Conservation (phyloP, 192 early-diverging fungal genomes). For the Backusella parvicylindrica region DNA sequence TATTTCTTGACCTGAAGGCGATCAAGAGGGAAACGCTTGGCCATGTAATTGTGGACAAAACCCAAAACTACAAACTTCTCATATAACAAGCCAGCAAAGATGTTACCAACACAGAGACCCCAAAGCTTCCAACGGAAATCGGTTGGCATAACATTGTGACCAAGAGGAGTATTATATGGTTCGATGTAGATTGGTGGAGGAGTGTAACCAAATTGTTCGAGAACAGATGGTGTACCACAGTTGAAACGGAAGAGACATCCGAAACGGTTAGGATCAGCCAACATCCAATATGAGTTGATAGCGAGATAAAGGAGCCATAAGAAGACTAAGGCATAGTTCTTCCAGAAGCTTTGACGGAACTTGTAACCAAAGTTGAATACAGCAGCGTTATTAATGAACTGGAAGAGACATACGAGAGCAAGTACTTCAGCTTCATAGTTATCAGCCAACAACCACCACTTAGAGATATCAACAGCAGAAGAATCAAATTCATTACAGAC, state of each 20-base stretch:
- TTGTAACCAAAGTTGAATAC: conserved; percentile 63
- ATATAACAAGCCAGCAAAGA: conserved; percentile 39
- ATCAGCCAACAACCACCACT: conserved; percentile 76
- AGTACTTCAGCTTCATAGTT: conserved; percentile 65
- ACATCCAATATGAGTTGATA: conserved; percentile 48
- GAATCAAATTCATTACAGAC: conserved; percentile 70
- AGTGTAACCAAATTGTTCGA: conserved; percentile 18
- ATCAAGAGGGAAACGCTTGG: conserved; percentile 46
- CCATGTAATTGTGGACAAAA: conserved; percentile 41
- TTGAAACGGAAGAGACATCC: conserved; percentile 63
- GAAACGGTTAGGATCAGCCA: conserved; percentile 67
- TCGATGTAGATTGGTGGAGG: conserved; percentile 26
- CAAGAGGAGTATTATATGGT: conserved; percentile 52
- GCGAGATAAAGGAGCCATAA: conserved; percentile 50
- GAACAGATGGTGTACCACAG: conserved; percentile 26
- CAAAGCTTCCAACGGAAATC: conserved; percentile 54
- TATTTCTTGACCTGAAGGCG: conserved; percentile 35
- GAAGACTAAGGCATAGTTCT: conserved; percentile 53
- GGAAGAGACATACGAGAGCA: conserved; percentile 57
- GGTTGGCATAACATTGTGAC: conserved; percentile 62
- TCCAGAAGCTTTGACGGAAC: conserved; percentile 57
- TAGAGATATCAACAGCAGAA: conserved; percentile 49
- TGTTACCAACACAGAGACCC: conserved; percentile 44
- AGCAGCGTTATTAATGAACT: conserved; percentile 65
- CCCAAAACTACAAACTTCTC: conserved; percentile 49